These are phyloP conservation scores for Lactarius trivialis DNA, from an alignment of 768 basidiomycete species.

Conservation along the genomic window DNA sequence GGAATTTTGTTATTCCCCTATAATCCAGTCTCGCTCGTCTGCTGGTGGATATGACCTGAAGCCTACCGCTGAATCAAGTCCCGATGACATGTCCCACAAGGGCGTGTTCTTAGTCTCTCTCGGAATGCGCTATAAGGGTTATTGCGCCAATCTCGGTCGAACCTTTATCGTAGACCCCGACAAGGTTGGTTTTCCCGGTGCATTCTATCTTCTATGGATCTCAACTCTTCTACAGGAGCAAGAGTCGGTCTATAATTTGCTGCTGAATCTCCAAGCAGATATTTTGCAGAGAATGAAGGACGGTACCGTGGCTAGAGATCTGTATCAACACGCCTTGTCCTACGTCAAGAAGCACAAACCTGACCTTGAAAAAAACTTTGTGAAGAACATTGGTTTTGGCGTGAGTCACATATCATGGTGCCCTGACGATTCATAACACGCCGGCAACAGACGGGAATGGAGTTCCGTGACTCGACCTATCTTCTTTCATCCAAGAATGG, in stretches of 20 bases:
- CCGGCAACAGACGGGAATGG: constrained; percentile 74
- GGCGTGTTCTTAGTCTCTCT: constrained; percentile 85
- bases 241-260: constrained; percentile 78
- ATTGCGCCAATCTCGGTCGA: constrained; percentile 87
- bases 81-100: constrained; percentile 75
- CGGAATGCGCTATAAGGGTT: constrained; percentile 88
- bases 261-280: constrained; percentile 73
- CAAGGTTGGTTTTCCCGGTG: constrained; percentile 43
- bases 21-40: constrained; percentile 89
- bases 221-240: constrained; percentile 55
- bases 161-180: constrained; percentile 95
- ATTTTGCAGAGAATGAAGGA: constrained; percentile 72
- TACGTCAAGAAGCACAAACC: constrained; percentile 73
- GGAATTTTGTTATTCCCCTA: constrained; percentile 92
- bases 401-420: constrained; percentile 40
- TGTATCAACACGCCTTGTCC: constrained; percentile 70
- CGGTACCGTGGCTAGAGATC: constrained; percentile 66
- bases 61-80: constrained; percentile 78
- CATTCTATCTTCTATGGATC: background rate
- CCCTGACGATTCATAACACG: background rate
- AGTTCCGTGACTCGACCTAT: constrained; percentile 87
- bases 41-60: constrained; percentile 81
- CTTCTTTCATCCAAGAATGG: constrained; percentile 76
- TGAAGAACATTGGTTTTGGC: constrained; percentile 86
- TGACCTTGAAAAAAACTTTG: constrained; percentile 75